phyloP scores from a whole-genome alignment of 1,139 yeast species.

The Saccharomycopsis phalli region DNA sequence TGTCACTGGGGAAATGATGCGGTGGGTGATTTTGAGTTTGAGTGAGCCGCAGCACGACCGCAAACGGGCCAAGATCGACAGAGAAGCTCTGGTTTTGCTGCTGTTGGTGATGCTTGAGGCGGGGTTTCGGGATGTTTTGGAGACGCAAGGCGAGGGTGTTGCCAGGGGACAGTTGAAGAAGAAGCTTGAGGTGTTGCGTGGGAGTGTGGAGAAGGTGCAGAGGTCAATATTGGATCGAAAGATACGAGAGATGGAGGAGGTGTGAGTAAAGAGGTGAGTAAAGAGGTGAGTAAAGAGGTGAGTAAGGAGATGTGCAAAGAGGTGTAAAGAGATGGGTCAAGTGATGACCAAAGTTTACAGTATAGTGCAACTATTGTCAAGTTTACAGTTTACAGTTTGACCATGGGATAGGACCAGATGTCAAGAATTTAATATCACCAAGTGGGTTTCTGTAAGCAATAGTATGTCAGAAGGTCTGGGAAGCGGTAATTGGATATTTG shows the following conservation, averaged over 20 bases:
- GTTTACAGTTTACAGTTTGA: too few relatives aligned
- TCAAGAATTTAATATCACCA: too few relatives aligned
- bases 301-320: too few relatives aligned
- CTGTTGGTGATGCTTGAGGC: not conserved
- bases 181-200: not conserved
- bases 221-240: not conserved
- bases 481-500: too few relatives aligned
- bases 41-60: not conserved
- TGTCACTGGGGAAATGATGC: conserved; percentile 6
- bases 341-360: too few relatives aligned
- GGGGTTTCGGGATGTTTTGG: not conserved
- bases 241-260: not conserved
- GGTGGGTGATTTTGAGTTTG: not conserved
- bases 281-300: too few relatives aligned
- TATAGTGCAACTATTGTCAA: too few relatives aligned
- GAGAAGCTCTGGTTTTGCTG: not conserved
- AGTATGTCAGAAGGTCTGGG: too few relatives aligned
- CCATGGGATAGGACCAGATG: too few relatives aligned
- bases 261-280: too few relatives aligned
- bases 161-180: not conserved
- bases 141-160: not conserved
- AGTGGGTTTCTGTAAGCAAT: too few relatives aligned
- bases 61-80: not conserved
- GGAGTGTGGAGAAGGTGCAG: not conserved
- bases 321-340: too few relatives aligned